Evolutionary conservation across 1,284 basidiomycete genomes (phyloP).

Genomic region (Microbotryum intermedium): DNA sequence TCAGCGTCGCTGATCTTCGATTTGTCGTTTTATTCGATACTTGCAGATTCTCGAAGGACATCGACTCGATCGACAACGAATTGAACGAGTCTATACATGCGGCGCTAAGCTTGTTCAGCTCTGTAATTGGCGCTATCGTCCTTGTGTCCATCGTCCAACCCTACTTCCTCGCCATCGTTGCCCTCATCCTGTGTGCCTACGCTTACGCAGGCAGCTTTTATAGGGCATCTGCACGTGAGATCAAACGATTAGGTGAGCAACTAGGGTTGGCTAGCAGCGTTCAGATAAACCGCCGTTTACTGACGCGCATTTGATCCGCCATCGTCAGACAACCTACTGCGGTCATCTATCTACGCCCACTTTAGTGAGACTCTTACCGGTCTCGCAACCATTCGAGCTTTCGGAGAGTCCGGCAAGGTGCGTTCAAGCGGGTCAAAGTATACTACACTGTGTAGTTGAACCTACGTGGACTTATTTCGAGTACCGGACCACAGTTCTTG

Average conservation of each 20-base stretch:
- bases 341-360: conserved; percentile 67
- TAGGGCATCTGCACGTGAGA: conserved; percentile 58
- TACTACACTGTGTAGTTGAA: conserved; percentile 1
- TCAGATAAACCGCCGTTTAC: no score
- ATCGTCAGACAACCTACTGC: conserved; percentile 52
- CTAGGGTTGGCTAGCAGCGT: no score
- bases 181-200: conserved; percentile 48
- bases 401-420: conserved; percentile 41
- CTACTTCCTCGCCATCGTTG: conserved; percentile 61
- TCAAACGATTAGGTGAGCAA: conserved; percentile 50
- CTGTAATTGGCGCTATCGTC: conserved; percentile 64
- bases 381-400: conserved; percentile 74
- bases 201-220: conserved; percentile 61
- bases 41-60: conserved; percentile 6
- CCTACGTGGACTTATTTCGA: conserved; percentile 7
- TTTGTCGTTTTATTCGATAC: no score
- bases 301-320: no score
- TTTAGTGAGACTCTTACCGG: conserved; percentile 80
- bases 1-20: not conserved
- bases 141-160: conserved; percentile 54
- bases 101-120: conserved; percentile 55
- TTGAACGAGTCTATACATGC: conserved; percentile 64
- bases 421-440: not conserved
- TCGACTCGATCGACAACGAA: conserved; percentile 72
- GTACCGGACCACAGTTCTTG: conserved; percentile 50